Conservation (phyloP, 1,284 basidiomycete genomes). For the Cutaneotrichosporon sp. region DNA sequence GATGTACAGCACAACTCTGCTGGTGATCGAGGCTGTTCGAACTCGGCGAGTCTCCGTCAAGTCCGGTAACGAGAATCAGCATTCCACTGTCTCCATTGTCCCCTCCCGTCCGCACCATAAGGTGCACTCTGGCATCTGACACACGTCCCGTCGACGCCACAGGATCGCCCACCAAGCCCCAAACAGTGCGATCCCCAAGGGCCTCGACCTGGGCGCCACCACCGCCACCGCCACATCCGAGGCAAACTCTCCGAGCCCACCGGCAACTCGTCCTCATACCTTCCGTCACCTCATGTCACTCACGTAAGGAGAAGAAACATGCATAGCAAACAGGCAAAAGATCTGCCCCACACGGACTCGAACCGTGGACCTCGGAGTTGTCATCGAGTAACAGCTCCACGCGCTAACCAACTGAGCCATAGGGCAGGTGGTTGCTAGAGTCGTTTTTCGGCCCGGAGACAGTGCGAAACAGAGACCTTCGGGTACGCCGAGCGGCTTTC, state of each 20-base stretch:
- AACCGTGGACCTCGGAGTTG: conserved; percentile 9
- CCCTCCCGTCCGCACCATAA: neutral
- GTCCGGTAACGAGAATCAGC: neutral
- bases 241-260: too few species aligned
- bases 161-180: neutral
- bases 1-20: too few species aligned
- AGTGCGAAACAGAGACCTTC: too few species aligned
- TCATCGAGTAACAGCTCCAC: conserved; percentile 1
- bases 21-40: too few species aligned
- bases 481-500: too few species aligned
- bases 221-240: too few species aligned
- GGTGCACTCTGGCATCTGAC: neutral
- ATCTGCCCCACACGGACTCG: conserved; percentile 7
- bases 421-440: neutral
- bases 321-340: neutral
- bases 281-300: too few species aligned
- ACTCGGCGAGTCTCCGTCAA: too few species aligned
- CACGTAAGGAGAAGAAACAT: too few species aligned
- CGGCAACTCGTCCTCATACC: too few species aligned
- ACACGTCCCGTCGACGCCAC: conserved; percentile 1
- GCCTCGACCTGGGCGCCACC: too few species aligned
- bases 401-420: conserved; percentile 9
- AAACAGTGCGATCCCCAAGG: neutral
- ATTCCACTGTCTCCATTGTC: neutral
- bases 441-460: too few species aligned